Conservation (phyloP, 129 eudicot species). For the Flaveria sonorensis region DNA sequence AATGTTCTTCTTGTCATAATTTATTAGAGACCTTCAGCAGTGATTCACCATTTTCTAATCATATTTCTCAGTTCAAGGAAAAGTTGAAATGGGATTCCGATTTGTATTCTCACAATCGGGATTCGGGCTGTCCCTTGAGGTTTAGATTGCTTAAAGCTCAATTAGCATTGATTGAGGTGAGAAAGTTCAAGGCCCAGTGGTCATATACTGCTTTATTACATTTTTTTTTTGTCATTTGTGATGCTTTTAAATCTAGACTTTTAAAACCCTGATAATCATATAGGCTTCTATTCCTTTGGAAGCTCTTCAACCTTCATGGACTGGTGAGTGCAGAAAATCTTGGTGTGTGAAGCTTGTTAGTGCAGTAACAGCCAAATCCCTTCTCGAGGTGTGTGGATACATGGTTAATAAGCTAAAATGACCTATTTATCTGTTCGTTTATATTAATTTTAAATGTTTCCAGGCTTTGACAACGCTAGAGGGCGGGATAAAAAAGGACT, state of each 20-base stretch:
- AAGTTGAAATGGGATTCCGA: constrained; percentile 33
- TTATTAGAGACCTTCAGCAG: constrained; percentile 17
- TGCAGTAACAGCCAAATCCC: constrained; percentile 61
- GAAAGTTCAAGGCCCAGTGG: not conserved
- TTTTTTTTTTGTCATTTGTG: not conserved
- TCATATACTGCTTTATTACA: not conserved
- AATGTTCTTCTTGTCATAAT: constrained; percentile 57
- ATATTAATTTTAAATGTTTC: not conserved
- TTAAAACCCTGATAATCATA: constrained; percentile 6
- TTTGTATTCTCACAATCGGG: constrained; percentile 23
- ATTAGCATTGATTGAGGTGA: constrained; percentile 73
- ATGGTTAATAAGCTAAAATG: not conserved
- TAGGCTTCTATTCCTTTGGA: constrained; percentile 74
- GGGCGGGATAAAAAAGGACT: constrained; percentile 63
- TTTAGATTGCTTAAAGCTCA: constrained; percentile 66
- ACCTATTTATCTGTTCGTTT: not conserved
- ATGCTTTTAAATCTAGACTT: not conserved
- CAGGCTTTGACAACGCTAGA: constrained; percentile 74
- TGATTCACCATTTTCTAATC: constrained; percentile 41
- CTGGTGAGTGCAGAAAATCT: constrained; percentile 57
- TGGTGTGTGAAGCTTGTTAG: constrained; percentile 72
- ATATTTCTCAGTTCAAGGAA: constrained; percentile 45
- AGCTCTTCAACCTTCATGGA: constrained; percentile 75
- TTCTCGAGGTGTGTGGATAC: constrained; percentile 63
- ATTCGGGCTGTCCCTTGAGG: constrained; percentile 45